Evolutionary conservation across 2,329 filamentous ascomycete genomes (phyloP).

Genomic region (Penicillium sp.): DNA sequence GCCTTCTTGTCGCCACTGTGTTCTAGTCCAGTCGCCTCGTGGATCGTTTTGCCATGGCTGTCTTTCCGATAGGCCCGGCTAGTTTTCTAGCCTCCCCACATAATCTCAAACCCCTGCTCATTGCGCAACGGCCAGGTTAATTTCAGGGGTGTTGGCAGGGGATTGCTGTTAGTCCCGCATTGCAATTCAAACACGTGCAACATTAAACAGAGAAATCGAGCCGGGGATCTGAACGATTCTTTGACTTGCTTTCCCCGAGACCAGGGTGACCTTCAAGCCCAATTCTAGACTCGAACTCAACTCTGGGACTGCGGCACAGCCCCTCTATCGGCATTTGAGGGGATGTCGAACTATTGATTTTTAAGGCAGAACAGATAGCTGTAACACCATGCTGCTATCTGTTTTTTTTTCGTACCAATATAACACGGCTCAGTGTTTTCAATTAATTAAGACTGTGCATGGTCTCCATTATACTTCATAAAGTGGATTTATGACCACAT

Average conservation of each 20-base stretch:
- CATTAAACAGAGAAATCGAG: background rate
- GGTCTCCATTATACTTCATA: background rate
- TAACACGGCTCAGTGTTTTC: background rate
- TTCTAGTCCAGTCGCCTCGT: background rate
- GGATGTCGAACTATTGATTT: slow-evolving; percentile 7
- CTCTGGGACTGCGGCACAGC: background rate
- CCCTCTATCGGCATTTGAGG: slow-evolving; percentile 2
- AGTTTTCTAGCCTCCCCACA: background rate
- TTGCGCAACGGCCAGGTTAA: background rate
- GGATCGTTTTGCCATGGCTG: background rate
- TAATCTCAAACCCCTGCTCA: slow-evolving; percentile 6
- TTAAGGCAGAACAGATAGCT: background rate
- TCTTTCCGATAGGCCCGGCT: background rate
- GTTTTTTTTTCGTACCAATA: background rate
- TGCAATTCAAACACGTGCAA: slow-evolving; percentile 4
- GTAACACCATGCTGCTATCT: background rate
- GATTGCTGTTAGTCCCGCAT: slow-evolving; percentile 5
- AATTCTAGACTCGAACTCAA: background rate
- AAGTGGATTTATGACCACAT: slow-evolving; percentile 12
- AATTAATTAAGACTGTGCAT: background rate
- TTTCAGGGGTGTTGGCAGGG: background rate
- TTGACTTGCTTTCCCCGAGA: background rate
- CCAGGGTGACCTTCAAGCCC: background rate
- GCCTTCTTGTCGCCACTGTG: background rate
- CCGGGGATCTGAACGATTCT: background rate